phyloP scores from a whole-genome alignment of 2,329 filamentous ascomycete genomes.

The Cladosporium sp. region DNA sequence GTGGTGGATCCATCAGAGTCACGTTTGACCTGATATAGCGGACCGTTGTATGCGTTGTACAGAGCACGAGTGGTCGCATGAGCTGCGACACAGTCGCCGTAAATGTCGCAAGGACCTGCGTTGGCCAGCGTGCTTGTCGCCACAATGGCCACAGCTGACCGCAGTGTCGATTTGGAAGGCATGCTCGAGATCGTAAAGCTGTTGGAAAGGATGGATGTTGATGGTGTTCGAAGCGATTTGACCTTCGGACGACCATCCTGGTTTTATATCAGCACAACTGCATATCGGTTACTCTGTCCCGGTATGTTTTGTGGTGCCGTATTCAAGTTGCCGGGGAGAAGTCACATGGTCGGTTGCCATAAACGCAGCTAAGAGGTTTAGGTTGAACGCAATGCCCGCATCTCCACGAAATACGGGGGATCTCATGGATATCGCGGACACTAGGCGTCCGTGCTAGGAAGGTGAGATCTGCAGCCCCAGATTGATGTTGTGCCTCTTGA shows the following conservation, averaged over 20 bases:
- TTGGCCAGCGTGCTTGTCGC: constrained; percentile 44
- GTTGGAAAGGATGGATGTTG: neutral
- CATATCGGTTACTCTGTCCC: neutral
- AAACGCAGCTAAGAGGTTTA: neutral
- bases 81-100: constrained; percentile 63
- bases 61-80: constrained; percentile 66
- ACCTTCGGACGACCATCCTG: neutral
- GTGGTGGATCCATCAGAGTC: constrained; percentile 53
- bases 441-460: constrained; percentile 7
- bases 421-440: neutral
- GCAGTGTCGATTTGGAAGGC: constrained; percentile 40
- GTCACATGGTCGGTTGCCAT: neutral
- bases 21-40: constrained; percentile 62
- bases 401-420: neutral
- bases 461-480: neutral
- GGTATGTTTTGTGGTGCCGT: neutral
- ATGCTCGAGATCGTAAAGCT: constrained; percentile 44
- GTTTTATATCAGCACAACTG: neutral
- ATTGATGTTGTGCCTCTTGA: neutral
- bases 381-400: neutral
- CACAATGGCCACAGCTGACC: constrained; percentile 38
- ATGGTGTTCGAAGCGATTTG: neutral
- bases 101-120: constrained; percentile 48
- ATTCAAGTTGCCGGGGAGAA: neutral
- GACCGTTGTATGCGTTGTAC: constrained; percentile 54